Evolutionary conservation across 2,329 filamentous ascomycete genomes (phyloP).

Genomic region (Alternaria novae-zelandiae): DNA sequence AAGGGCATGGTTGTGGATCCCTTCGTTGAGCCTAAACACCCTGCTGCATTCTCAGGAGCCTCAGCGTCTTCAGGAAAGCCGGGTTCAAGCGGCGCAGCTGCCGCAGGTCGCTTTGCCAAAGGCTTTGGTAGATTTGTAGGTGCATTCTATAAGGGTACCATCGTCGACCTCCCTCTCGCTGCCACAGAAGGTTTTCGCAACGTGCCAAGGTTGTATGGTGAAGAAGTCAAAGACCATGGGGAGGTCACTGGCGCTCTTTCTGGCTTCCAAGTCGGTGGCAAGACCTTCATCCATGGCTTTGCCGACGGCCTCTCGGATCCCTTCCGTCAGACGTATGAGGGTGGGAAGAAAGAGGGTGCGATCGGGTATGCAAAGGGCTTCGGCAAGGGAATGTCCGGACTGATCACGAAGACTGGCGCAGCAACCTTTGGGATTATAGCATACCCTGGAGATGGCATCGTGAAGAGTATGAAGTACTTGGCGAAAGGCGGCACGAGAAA

Average conservation of each 20-base stretch:
- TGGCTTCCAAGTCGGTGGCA: slow-evolving; percentile 41
- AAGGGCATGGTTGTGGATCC: slow-evolving; percentile 58
- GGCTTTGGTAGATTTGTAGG: slow-evolving; percentile 28
- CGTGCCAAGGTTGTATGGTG: slow-evolving; percentile 47
- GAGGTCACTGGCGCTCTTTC: slow-evolving; percentile 44
- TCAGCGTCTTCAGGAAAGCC: not conserved
- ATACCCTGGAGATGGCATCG: slow-evolving; percentile 23
- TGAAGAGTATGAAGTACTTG: slow-evolving; percentile 18
- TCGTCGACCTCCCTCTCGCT: slow-evolving; percentile 49
- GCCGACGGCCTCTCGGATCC: slow-evolving; percentile 41
- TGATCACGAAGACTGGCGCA: slow-evolving; percentile 8
- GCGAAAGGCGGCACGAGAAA: slow-evolving; percentile 12
- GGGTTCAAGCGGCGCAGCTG: not conserved
- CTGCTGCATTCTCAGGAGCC: slow-evolving; percentile 1
- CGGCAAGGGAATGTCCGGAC: slow-evolving; percentile 31
- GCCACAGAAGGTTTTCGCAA: slow-evolving; percentile 45
- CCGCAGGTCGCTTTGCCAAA: slow-evolving; percentile 20
- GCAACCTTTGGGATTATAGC: slow-evolving; percentile 16
- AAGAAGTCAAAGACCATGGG: slow-evolving; percentile 41
- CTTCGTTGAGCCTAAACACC: slow-evolving; percentile 11
- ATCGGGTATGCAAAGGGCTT: slow-evolving; percentile 43
- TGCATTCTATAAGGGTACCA: slow-evolving; percentile 35
- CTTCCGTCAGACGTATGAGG: slow-evolving; percentile 38
- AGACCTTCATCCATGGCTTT: slow-evolving; percentile 43
- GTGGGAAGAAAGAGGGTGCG: slow-evolving; percentile 39